Percentiles rank a stretch among this genome's conserved stretches.
Conservation (phyloP, 2,329 filamentous ascomycete genomes). For the Aspergillus persii region DNA sequence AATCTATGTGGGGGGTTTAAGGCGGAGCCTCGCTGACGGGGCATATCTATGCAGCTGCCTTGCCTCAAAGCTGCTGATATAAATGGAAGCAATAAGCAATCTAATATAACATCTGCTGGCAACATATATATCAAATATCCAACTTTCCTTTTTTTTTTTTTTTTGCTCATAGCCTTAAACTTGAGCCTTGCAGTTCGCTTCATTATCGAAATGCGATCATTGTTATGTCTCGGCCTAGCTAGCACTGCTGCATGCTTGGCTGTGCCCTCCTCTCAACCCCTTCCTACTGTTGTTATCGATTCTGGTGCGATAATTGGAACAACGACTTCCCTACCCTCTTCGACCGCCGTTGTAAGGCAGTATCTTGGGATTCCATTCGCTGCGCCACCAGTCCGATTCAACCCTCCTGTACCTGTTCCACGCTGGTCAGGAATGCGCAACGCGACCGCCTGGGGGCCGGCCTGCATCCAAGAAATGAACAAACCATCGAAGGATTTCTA, state of each 20-base stretch:
- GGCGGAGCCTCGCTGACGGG: too few relatives aligned
- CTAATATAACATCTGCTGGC: too few relatives aligned
- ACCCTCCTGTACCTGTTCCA: slow-evolving; percentile 17
- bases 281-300: slow-evolving; percentile 23
- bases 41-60: too few relatives aligned
- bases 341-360: slow-evolving; percentile 23
- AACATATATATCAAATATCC: too few relatives aligned
- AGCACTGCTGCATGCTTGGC: background rate
- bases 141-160: too few relatives aligned
- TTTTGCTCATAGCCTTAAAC: too few relatives aligned
- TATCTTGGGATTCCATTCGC: slow-evolving; percentile 34
- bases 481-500: background rate
- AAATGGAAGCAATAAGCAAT: too few relatives aligned
- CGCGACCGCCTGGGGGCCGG: slow-evolving; percentile 24
- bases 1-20: too few relatives aligned
- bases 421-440: slow-evolving; percentile 19
- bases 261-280: background rate
- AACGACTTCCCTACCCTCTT: slow-evolving; percentile 22
- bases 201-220: background rate
- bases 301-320: slow-evolving; percentile 28
- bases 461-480: slow-evolving; percentile 31
- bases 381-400: slow-evolving; percentile 26
- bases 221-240: background rate
- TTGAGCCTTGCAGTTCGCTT: too few relatives aligned
- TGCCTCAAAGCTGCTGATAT: too few relatives aligned